Base-by-base conservation (phyloP, 495 filamentous ascomycete genomes). In the Apodospora peruviana region DNA sequence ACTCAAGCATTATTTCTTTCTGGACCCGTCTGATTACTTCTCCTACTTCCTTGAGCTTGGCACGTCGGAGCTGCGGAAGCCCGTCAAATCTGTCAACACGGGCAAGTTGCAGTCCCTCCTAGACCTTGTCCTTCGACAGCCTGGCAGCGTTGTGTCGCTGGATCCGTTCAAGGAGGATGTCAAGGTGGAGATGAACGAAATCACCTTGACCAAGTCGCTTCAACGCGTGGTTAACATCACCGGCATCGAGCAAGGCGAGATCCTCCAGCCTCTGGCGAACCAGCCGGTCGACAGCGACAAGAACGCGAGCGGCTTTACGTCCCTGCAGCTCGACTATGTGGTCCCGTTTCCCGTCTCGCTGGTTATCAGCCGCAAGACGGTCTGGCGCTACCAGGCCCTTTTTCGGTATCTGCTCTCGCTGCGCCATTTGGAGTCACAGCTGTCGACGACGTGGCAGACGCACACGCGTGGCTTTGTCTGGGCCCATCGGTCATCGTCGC, bases 161-260 rank as follows among this genome's bases (percentile, higher is more conserved):
- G 93, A 97, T 65, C 90, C 91, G 0, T 98, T 91, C 74, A 97
- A 96, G 62, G 93, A 98, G 65, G 90, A 97, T 59, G 88, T 98
- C 53, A 95, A 94, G 63, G 87, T 98, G 8, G 82, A 87, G 52
- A 96, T 97, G 89, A 96, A 96, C 66, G 90, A 96, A 55, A 81
- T 91, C 44, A 85, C 87, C 16, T 79, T 98, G 22, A 93, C 88
- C 5, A 91, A 91, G 56, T 91, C 88, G 76, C 73, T 98, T 42
- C 95, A 96, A 82, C 83, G 90, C 18, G 90, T 98, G 23, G 91
- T 98, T 48, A 96, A 86, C 59, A 93, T 96, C 49, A 90, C 86
- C 1, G 93, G 93, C 18, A 86, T 97, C 47, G 90, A 95, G 53
- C 85, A 94, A 56, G 94, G 95, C 45, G 82, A 88, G 54, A 79